phyloP scores from a whole-genome alignment of 345 rosid species.

The Bruguiera sexangula region DNA sequence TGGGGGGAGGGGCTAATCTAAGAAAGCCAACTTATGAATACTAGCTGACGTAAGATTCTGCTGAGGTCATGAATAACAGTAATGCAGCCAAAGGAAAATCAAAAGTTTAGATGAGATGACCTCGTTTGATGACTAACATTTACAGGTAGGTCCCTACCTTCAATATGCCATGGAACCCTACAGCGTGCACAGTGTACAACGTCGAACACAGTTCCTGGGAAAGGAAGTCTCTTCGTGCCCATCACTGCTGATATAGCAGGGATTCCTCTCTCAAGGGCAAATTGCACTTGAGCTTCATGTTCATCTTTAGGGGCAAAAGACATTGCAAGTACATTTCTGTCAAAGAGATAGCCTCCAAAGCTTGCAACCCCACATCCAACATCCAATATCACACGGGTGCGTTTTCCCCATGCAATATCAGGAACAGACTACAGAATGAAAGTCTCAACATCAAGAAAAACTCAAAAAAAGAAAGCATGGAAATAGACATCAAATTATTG shows the following conservation, averaged over 20 bases:
- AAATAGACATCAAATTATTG: background rate
- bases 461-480: background rate
- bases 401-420: slow-evolving; percentile 82
- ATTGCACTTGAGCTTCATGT: slow-evolving; percentile 98
- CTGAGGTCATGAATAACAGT: background rate
- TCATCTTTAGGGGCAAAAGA: slow-evolving; percentile 99
- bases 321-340: slow-evolving; percentile 81
- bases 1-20: background rate
- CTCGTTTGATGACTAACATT: background rate
- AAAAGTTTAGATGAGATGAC: slow-evolving; percentile 1
- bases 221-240: slow-evolving; percentile 96
- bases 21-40: background rate
- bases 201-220: slow-evolving; percentile 87
- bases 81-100: background rate
- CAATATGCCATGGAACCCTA: slow-evolving; percentile 99
- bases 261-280: slow-evolving; percentile 97
- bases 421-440: slow-evolving; percentile 63
- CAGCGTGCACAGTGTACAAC: slow-evolving; percentile 97
- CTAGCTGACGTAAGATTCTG: background rate
- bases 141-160: slow-evolving; percentile 46
- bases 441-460: slow-evolving; percentile 13
- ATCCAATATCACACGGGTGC: slow-evolving; percentile 79
- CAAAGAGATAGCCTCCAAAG: slow-evolving; percentile 94
- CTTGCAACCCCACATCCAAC: slow-evolving; percentile 99
- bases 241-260: slow-evolving; percentile 97